Base-by-base conservation (phyloP, 2,329 filamentous ascomycete species). In the Monosporascus sp. region DNA sequence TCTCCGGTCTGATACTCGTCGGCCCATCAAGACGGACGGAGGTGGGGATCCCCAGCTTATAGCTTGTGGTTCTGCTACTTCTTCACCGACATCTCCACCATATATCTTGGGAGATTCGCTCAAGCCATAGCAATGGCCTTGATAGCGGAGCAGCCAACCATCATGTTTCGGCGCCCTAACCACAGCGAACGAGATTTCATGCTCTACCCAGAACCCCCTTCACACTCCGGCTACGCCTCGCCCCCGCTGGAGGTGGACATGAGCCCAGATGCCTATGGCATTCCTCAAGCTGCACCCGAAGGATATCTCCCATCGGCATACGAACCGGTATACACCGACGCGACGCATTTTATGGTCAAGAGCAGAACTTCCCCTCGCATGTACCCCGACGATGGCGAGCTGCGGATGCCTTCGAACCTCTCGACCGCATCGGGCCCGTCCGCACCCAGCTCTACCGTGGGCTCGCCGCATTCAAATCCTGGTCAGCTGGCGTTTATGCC, bases 391-490 rank as follows among this genome's bases (percentile, higher is more conserved):
- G 80, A 83, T 50, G 65, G 69, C 56, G 79, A 82, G 20, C 67
- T 78, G 65, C 71, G 72, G 54, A 64, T 79, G 24, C 76, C 78
- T 31, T 86, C 79, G 50, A 83, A 78, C 65, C 77, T 80, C 57
- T 90, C 79, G 56, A 84, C 79, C 55, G 78, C 77, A 24, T 87
- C 82, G 54, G 85, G 71, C 52, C 81, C 75, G 50, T 88, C 86
- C 50, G 83, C 82, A 4, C 76, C 85, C 7, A 88, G 85, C 1
- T 88, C 86, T 8, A 83, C 82, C 51, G 80, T 85, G 57, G 84
- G 84, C 53, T 89, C 86, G 22, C 86, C 86, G 26, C 82, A 84
- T 62, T 85, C 84, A 2, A 79, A 81, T 58, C 78, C 81, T 63
- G 78, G 79, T 52, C 81, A 81, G 60, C 70, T 80, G 58, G 81